Conservation (phyloP, 140 eudicot genomes). For the Bidens hawaiensis region DNA sequence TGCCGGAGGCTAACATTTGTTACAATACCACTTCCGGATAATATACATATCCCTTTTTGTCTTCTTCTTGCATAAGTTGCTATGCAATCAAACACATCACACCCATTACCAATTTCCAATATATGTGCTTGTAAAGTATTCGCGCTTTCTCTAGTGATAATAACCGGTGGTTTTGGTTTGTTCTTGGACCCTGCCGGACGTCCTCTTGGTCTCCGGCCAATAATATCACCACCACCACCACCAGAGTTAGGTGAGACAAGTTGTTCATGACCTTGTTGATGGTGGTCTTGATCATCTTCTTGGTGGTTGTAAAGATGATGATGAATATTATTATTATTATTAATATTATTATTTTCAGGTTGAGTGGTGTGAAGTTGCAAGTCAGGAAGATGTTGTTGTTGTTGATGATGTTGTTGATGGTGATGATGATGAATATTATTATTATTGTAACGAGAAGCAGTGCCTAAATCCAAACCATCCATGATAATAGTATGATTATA, state of each 20-base stretch:
- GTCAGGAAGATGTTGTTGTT: constrained; percentile 57
- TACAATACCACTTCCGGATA: constrained; percentile 63
- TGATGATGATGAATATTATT: too few relatives aligned
- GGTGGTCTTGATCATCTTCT: constrained; percentile 15
- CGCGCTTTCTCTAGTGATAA: constrained; percentile 76
- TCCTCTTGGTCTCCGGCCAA: constrained; percentile 62
- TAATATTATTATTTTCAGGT: constrained; percentile 18
- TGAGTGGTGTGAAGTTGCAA: constrained; percentile 42
- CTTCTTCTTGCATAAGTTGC: constrained; percentile 60
- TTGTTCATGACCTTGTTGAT: constrained; percentile 7
- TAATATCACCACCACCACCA: constrained; percentile 30
- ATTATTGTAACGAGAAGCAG: constrained; percentile 53
- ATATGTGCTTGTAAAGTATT: constrained; percentile 72
- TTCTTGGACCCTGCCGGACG: constrained; percentile 78
- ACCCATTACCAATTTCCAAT: constrained; percentile 56
- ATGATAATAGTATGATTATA: constrained; percentile 22
- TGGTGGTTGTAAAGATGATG: constrained; percentile 19
- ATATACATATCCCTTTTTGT: constrained; percentile 73
- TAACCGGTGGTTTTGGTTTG: constrained; percentile 74
- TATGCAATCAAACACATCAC: constrained; percentile 62
- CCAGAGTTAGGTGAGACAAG: constrained; percentile 28
- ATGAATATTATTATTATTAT: neutral
- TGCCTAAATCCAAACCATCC: constrained; percentile 86
- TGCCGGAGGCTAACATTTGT: constrained; percentile 68
- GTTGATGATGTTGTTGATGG: constrained; percentile 33